A percentile compares a stretch with the other conserved stretches of the same genome.
Conservation (phyloP, 148 eudicot species). For the Linanthus parryae region DNA sequence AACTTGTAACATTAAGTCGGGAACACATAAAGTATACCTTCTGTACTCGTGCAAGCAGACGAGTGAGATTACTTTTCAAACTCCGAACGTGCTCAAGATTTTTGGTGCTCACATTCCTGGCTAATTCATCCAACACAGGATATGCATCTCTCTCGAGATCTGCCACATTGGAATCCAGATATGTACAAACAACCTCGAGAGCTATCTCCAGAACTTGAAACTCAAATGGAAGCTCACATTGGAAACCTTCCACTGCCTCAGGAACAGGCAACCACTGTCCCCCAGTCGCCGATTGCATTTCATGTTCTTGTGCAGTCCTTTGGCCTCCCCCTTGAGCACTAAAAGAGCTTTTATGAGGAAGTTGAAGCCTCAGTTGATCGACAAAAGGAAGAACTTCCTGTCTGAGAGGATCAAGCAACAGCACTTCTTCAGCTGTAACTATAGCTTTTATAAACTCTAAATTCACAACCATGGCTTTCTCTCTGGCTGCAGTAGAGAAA, state of each 20-base stretch:
- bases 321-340: constrained; percentile 28
- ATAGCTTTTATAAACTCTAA: constrained; percentile 94
- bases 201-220: constrained; percentile 94
- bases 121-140: constrained; percentile 88
- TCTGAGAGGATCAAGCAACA: constrained; percentile 93
- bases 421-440: constrained; percentile 92
- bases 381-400: constrained; percentile 98
- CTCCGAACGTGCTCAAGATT: constrained; percentile 95
- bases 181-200: constrained; percentile 78
- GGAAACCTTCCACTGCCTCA: constrained; percentile 56
- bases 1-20: background rate
- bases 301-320: constrained; percentile 32
- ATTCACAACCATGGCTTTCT: constrained; percentile 93
- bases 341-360: constrained; percentile 36
- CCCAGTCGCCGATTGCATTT: constrained; percentile 23
- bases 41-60: constrained; percentile 93
- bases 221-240: constrained; percentile 84
- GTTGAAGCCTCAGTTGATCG: constrained; percentile 86
- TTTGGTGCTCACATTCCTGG: constrained; percentile 84
- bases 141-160: constrained; percentile 92
- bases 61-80: constrained; percentile 90
- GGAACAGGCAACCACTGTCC: constrained; percentile 49
- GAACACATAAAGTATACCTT: constrained; percentile 45
- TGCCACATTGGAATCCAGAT: constrained; percentile 72
- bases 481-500: constrained; percentile 60